Conservation (phyloP, 75 land plant genomes). For the Ceratopteris richardii region DNA sequence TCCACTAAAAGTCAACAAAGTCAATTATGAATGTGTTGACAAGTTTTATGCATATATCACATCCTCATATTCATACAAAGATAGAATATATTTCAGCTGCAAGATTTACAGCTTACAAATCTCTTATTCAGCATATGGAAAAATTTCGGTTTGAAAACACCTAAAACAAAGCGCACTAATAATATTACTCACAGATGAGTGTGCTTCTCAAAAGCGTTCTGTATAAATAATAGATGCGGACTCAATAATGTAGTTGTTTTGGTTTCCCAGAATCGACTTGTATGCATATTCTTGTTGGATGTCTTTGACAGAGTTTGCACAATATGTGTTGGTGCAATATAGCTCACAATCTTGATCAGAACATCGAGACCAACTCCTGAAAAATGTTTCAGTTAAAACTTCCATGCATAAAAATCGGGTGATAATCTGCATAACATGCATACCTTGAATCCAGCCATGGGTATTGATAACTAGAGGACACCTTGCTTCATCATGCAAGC, state of each 20-base stretch:
- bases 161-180: too few relatives aligned
- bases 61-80: too few relatives aligned
- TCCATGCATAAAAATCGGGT: background rate
- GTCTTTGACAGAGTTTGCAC: conserved; percentile 45
- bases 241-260: background rate
- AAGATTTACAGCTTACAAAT: too few relatives aligned
- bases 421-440: background rate
- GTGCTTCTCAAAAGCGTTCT: conserved; percentile 9
- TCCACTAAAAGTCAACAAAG: too few relatives aligned
- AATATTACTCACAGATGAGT: conserved; percentile 1
- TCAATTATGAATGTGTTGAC: too few relatives aligned
- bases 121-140: too few relatives aligned
- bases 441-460: conserved; percentile 92
- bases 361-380: conserved; percentile 75
- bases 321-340: conserved; percentile 66
- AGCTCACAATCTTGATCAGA: conserved; percentile 53
- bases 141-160: too few relatives aligned
- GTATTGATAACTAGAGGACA: conserved; percentile 79
- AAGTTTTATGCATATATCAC: too few relatives aligned
- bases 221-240: conserved; percentile 5
- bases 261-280: conserved; percentile 49
- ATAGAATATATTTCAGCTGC: too few relatives aligned
- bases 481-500: conserved; percentile 5
- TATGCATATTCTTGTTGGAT: conserved; percentile 55
- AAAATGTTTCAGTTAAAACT: background rate